phyloP scores from a whole-genome alignment of 2,329 filamentous ascomycete species.

The Diaporthe ampelina region DNA sequence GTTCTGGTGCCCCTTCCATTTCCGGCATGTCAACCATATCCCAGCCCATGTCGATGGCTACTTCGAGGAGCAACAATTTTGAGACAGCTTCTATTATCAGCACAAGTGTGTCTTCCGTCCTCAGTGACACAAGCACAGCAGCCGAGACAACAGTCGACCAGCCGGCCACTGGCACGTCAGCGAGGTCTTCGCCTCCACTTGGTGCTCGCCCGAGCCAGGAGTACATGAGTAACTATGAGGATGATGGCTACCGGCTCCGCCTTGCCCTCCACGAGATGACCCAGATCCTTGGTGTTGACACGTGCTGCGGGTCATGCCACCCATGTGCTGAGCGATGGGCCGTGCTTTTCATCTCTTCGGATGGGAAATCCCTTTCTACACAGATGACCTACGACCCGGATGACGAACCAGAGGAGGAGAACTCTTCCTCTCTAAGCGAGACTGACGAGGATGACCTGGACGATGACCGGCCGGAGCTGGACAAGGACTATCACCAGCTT shows the following conservation, averaged over 20 bases:
- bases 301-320: slow-evolving; percentile 77
- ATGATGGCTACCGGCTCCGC: slow-evolving; percentile 75
- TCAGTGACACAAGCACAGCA: slow-evolving; percentile 78
- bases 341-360: slow-evolving; percentile 81
- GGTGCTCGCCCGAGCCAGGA: slow-evolving; percentile 60
- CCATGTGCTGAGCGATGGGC: slow-evolving; percentile 88
- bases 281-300: slow-evolving; percentile 74
- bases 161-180: slow-evolving; percentile 61
- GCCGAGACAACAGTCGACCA: slow-evolving; percentile 74
- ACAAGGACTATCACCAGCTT: slow-evolving; percentile 85
- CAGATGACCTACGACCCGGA: slow-evolving; percentile 81
- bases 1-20: slow-evolving; percentile 76
- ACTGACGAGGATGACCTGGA: slow-evolving; percentile 73
- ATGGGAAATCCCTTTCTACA: slow-evolving; percentile 78
- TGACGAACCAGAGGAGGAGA: slow-evolving; percentile 73
- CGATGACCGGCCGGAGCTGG: slow-evolving; percentile 72
- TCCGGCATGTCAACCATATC: slow-evolving; percentile 78
- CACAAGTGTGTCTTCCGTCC: slow-evolving; percentile 78
- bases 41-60: slow-evolving; percentile 75
- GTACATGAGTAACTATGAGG: slow-evolving; percentile 68
- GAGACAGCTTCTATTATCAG: slow-evolving; percentile 80
- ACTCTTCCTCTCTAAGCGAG: slow-evolving; percentile 69
- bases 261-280: slow-evolving; percentile 79
- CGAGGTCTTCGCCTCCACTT: slow-evolving; percentile 68
- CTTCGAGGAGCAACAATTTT: slow-evolving; percentile 64